These are phyloP conservation scores for Grigorovia transvaalensis DNA, from an alignment of 805 yeast species.

Conservation along the genomic window DNA sequence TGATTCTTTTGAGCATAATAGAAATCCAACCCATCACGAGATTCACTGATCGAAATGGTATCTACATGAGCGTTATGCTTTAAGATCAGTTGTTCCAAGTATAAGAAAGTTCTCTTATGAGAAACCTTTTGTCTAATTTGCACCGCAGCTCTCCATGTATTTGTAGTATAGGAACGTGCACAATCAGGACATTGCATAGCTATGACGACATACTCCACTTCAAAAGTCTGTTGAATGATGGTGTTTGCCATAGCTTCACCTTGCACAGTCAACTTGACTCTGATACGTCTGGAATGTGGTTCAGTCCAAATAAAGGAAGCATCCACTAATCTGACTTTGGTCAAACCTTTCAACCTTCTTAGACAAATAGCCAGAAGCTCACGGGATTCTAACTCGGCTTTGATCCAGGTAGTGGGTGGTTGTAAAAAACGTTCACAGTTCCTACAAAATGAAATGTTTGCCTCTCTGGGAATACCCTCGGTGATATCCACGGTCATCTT, in stretches of 20 bases:
- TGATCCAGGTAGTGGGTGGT: slow-evolving; percentile 91
- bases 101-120: slow-evolving; percentile 92
- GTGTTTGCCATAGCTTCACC: slow-evolving; percentile 93
- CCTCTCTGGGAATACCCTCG: slow-evolving; percentile 89
- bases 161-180: slow-evolving; percentile 92
- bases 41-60: slow-evolving; percentile 85
- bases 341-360: slow-evolving; percentile 77
- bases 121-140: slow-evolving; percentile 96
- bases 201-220: slow-evolving; percentile 84
- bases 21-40: slow-evolving; percentile 91
- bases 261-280: slow-evolving; percentile 85
- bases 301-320: slow-evolving; percentile 98
- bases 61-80: slow-evolving; percentile 89
- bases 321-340: slow-evolving; percentile 77
- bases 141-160: slow-evolving; percentile 96
- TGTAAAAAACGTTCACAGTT: slow-evolving; percentile 93
- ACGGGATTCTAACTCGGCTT: slow-evolving; percentile 83
- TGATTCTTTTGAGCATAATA: slow-evolving; percentile 81
- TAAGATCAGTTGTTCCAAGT: slow-evolving; percentile 88
- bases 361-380: slow-evolving; percentile 86
- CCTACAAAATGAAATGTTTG: slow-evolving; percentile 86
- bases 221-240: slow-evolving; percentile 86
- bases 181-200: slow-evolving; percentile 99
- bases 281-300: slow-evolving; percentile 93
- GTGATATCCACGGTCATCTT: slow-evolving; percentile 89